Percentiles rank a stretch among this genome's conserved stretches.
These are phyloP conservation scores for Suillus plorans DNA, from an alignment of 768 basidiomycete genomes.

Conservation along the genomic window DNA sequence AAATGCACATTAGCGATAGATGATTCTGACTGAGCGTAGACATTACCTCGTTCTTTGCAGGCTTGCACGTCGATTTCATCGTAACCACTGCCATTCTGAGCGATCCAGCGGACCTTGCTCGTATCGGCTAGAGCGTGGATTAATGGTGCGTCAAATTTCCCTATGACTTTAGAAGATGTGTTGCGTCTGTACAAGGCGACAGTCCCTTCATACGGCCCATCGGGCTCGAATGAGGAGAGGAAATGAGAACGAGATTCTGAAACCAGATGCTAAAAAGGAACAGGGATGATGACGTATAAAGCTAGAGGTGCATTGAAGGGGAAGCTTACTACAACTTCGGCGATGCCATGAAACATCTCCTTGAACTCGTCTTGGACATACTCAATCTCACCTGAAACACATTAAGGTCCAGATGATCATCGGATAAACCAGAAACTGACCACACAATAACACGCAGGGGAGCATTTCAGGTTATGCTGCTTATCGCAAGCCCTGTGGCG, in stretches of 20 bases:
- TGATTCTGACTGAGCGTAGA: neutral
- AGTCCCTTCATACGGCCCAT: slow-evolving; percentile 70
- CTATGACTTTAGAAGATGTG: slow-evolving; percentile 57
- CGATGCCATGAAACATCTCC: slow-evolving; percentile 56
- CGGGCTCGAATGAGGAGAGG: slow-evolving; percentile 54
- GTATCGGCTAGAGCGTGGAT: slow-evolving; percentile 58
- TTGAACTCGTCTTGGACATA: slow-evolving; percentile 77
- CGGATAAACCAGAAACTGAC: slow-evolving; percentile 11
- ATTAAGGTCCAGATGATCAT: neutral
- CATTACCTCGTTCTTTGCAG: slow-evolving; percentile 64
- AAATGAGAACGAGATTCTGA: slow-evolving; percentile 64
- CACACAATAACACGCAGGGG: slow-evolving; percentile 23
- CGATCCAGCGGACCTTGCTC: slow-evolving; percentile 69
- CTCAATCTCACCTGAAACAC: slow-evolving; percentile 54
- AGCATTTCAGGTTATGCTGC: neutral
- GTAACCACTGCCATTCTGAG: slow-evolving; percentile 87
- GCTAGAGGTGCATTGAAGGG: neutral
- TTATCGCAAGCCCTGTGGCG: neutral
- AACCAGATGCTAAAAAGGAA: slow-evolving; percentile 42
- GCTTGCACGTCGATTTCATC: slow-evolving; percentile 77
- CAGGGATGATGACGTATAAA: neutral
- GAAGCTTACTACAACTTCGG: slow-evolving; percentile 62
- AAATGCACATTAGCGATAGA: neutral
- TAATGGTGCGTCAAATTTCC: slow-evolving; percentile 75
- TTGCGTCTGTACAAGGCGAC: slow-evolving; percentile 78